Evolutionary conservation across 441 rosid species (phyloP).

Genomic region (Gossypium gossypioides): DNA sequence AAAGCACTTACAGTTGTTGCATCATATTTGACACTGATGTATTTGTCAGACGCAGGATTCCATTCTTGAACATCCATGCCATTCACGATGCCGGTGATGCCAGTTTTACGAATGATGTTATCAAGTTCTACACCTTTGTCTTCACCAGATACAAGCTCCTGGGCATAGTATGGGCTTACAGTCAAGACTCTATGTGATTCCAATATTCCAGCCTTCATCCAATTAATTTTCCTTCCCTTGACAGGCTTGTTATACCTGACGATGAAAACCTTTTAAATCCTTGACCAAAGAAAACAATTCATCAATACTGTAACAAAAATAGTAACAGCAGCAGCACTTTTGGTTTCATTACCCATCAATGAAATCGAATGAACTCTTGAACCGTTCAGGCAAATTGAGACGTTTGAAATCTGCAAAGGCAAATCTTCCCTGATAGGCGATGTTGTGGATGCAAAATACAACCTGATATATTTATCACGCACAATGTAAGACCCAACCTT

Average conservation of each 20-base stretch:
- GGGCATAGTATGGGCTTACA: constrained; percentile 76
- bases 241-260: constrained; percentile 52
- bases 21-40: constrained; percentile 58
- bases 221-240: constrained; percentile 84
- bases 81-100: constrained; percentile 63
- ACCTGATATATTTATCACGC: constrained; percentile 34
- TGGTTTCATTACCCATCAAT: constrained; percentile 47
- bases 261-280: background rate
- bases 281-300: background rate
- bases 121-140: constrained; percentile 77
- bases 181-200: constrained; percentile 68
- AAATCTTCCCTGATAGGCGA: constrained; percentile 78
- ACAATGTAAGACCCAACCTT: background rate
- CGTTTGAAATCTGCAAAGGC: constrained; percentile 45
- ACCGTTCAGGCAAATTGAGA: constrained; percentile 57
- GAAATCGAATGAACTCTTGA: constrained; percentile 65
- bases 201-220: constrained; percentile 83
- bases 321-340: background rate
- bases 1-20: constrained; percentile 57
- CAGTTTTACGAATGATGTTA: constrained; percentile 36
- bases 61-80: constrained; percentile 97
- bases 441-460: constrained; percentile 83
- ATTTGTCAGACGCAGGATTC: constrained; percentile 74
- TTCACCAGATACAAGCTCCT: constrained; percentile 64
- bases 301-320: too few species aligned